Conservation (phyloP, 495 filamentous ascomycete genomes). For the Podospora sp. region DNA sequence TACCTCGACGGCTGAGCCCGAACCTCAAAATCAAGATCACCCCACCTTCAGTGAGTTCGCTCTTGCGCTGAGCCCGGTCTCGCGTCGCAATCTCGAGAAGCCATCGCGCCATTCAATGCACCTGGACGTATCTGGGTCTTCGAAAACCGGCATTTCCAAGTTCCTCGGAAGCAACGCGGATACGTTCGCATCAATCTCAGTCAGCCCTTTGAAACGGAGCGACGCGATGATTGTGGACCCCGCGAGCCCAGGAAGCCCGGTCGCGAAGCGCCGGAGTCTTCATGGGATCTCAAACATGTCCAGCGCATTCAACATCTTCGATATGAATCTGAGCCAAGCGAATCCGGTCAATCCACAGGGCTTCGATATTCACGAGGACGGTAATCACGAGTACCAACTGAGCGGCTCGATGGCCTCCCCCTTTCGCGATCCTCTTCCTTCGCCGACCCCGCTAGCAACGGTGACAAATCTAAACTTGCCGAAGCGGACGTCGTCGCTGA, state of each 20-base stretch:
- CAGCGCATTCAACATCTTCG: slow-evolving; percentile 71
- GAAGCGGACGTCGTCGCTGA: slow-evolving; percentile 68
- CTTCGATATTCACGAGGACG: slow-evolving; percentile 52
- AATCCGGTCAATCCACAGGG: slow-evolving; percentile 25
- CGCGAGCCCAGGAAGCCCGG: slow-evolving; percentile 74
- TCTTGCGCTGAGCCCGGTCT: slow-evolving; percentile 41
- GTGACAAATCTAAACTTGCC: slow-evolving; percentile 38
- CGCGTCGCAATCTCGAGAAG: slow-evolving; percentile 49
- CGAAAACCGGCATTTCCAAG: slow-evolving; percentile 51
- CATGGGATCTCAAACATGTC: slow-evolving; percentile 63
- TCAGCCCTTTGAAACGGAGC: slow-evolving; percentile 89
- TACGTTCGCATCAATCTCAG: slow-evolving; percentile 55
- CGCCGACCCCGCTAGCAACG: slow-evolving; percentile 33
- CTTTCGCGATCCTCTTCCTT: slow-evolving; percentile 36
- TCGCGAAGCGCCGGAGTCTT: slow-evolving; percentile 82
- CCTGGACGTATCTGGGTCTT: slow-evolving; percentile 52
- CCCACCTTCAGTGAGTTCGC: slow-evolving; percentile 36
- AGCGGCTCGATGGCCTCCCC: slow-evolving; percentile 31
- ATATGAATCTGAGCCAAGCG: slow-evolving; percentile 45
- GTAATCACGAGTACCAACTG: slow-evolving; percentile 47
- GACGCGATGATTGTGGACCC: slow-evolving; percentile 88
- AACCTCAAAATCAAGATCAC: slow-evolving; percentile 61
- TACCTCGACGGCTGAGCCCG: slow-evolving; percentile 42
- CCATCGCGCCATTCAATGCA: slow-evolving; percentile 48
- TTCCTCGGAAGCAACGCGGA: slow-evolving; percentile 44